Evolutionary conservation across 1,139 yeast genomes (phyloP).

Genomic region (Meyerozyma guilliermondii): DNA sequence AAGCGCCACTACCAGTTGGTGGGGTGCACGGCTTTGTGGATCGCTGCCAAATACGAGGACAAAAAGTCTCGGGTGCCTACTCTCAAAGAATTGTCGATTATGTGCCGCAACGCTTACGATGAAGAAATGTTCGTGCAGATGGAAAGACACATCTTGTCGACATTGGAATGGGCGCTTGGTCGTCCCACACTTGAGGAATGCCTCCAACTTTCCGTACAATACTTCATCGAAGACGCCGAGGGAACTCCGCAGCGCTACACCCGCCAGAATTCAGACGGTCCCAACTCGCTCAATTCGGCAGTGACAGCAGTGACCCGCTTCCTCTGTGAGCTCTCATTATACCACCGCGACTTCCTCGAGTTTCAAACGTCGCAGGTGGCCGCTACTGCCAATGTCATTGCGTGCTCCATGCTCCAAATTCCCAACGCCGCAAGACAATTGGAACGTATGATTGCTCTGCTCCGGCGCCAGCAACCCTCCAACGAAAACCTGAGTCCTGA

Average conservation of each 20-base stretch:
- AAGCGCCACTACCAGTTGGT: slow-evolving; percentile 89
- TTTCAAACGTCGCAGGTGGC: slow-evolving; percentile 63
- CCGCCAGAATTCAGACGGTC: slow-evolving; percentile 2
- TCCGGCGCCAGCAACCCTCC: slow-evolving; percentile 6
- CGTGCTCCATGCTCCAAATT: slow-evolving; percentile 58
- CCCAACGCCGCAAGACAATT: slow-evolving; percentile 33
- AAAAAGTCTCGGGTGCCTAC: slow-evolving; percentile 82
- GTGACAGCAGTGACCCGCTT: slow-evolving; percentile 57
- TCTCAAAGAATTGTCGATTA: slow-evolving; percentile 63
- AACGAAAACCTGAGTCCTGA: slow-evolving; percentile 40
- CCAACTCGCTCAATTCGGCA: slow-evolving; percentile 35
- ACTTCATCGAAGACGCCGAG: slow-evolving; percentile 11
- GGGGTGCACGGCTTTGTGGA: slow-evolving; percentile 92
- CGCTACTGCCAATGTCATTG: slow-evolving; percentile 63
- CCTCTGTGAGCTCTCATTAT: slow-evolving; percentile 72
- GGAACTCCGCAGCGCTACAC: slow-evolving; percentile 7
- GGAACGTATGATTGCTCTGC: slow-evolving; percentile 17
- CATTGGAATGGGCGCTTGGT: slow-evolving; percentile 78
- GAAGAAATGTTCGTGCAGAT: slow-evolving; percentile 89
- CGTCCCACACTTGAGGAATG: slow-evolving; percentile 62
- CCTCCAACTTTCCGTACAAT: slow-evolving; percentile 47
- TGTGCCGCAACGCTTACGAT: slow-evolving; percentile 85
- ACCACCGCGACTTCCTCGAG: slow-evolving; percentile 61
- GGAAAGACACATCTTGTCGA: slow-evolving; percentile 85
- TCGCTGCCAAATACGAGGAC: slow-evolving; percentile 91